Evolutionary conservation across 108 stramenopile genomes (phyloP), one percentile per base, ranked within the genome.

Genomic region (Schizochytrium sp.): DNA sequence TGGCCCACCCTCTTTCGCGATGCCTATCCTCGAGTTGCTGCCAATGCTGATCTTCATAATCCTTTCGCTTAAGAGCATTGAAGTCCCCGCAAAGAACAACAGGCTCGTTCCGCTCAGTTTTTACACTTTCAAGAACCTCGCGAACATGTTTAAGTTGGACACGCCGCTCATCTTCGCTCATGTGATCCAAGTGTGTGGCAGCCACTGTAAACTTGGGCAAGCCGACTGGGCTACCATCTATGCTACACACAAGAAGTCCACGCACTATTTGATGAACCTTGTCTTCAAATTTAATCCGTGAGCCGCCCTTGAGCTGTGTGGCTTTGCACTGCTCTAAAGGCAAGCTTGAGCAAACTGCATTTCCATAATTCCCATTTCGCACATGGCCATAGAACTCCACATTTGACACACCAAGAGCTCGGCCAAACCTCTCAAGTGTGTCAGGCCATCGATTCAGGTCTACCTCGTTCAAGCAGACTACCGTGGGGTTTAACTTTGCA

Each of bases 201-300:
- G 76, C 76, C 10, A 83, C 76, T 47, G 40, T 3, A 42, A 83
- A 83, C 5, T 40, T 17, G 13, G 76, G 76, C 47, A 83, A 53
- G 8, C 76, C 76, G 7, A 40, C 76, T 5, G 47, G 50, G 10
- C 17, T 55, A 10, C 50, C 50, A 42, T 83, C 76, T 5, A 83
- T 53, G 13, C 8, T 55, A 55, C 50, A 49, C 50, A 42, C 53
- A n/a, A 83, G 76, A 0, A 83, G 76, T 0, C 76, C 76, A 28
- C 76, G 76, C 76, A 83, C 76, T 38, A 83, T 83, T 47, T 40
- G 76, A 40, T 83, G 76, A n/a, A 19, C 53, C 76, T 83, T 83
- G 53, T 53, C 76, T 69, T 69, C 44, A 44, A 69, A 69, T 0
- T 7, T 38, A 44, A 69, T 44, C 42, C 64, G 12, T 38, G 76